Base-by-base conservation (phyloP, 805 yeast species). In the Candida easanensis region DNA sequence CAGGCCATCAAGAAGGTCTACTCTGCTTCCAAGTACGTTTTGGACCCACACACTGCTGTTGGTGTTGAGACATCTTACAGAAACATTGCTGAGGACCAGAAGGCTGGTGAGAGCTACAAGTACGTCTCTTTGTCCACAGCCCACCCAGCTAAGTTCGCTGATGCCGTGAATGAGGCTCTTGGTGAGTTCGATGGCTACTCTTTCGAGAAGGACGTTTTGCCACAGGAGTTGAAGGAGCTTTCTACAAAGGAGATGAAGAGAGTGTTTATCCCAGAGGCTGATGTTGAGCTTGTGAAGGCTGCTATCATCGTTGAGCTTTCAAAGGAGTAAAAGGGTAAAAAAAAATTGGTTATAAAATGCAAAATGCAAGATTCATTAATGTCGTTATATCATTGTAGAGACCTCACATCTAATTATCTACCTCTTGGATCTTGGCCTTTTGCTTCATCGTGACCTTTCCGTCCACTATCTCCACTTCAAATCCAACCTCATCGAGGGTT, bases 131-230 rank as follows among this genome's bases (percentile, higher is more conserved):
- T 93, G 45, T 85, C 97, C 10, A 93, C 99, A 37, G 99, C 99
- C 8, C 99, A 93, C 64, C 99, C 99, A 33, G 99, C 99, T 48
- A 93, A 93, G 69, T 93, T 93, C 60, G 87, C 96, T 20, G 97
- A 88, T 50, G 99, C 96, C 39, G 99, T 93, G 20, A 84, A 90
- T 64, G 69, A 76, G 55, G 88, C 98, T 3, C 73, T 93, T 52
- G 61, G 66, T 36, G 74, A 73, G 1, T 74, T 80, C 48, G 77
- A 74, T 11, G 89, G 79, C 17, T 93, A 93, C 69, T 79, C 89
- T 4, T 93, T 93, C 60, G 96, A 88, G 58, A 73, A 73, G 38
- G 88, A 88, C 53, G 97, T 93, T 17, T 75, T 93, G 43, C 98
- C 99, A 30, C 87, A 74, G 22, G 97, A 88, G 67, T 77, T 93